Percentiles rank a stretch among this genome's conserved stretches.
Evolutionary conservation across 441 rosid species (phyloP).

Genomic region (Pelargonium citronellum): DNA sequence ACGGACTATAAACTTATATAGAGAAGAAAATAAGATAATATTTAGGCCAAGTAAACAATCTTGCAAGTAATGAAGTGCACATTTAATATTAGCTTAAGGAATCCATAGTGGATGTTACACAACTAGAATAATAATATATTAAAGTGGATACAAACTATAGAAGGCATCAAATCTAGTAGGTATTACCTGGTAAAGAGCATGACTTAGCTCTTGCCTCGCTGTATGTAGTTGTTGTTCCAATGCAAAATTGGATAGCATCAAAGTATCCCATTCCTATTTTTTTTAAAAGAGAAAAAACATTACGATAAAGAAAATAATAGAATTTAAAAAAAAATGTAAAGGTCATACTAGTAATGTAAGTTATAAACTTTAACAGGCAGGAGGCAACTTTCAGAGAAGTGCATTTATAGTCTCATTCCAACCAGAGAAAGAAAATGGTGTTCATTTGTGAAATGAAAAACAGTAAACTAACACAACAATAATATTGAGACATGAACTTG

Average conservation of each 20-base stretch:
- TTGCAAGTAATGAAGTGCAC: too few relatives aligned
- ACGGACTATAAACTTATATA: neutral
- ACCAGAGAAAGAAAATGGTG: too few relatives aligned
- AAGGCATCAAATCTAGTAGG: neutral
- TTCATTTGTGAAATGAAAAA: too few relatives aligned
- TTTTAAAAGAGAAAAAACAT: too few relatives aligned
- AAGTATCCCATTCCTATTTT: conserved; percentile 99
- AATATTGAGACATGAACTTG: too few relatives aligned
- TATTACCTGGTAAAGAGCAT: conserved; percentile 90
- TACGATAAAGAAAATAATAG: too few relatives aligned
- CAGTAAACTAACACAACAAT: too few relatives aligned
- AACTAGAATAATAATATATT: neutral
- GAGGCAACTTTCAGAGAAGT: too few relatives aligned
- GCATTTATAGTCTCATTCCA: too few relatives aligned
- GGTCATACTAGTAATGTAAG: too few relatives aligned
- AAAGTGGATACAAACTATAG: conserved; percentile 6
- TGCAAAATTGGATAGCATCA: conserved; percentile 91
- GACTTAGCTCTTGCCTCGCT: conserved; percentile 97
- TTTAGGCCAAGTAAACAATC: neutral
- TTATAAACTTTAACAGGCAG: neutral
- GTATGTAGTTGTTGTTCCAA: conserved; percentile 94
- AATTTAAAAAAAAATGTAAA: too few relatives aligned
- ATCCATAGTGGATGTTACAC: neutral
- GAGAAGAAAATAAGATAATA: neutral
- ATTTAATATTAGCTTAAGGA: neutral